Evolutionary conservation across 352 stramenopile species (phyloP).

Genomic region (Phytophthora quininea): DNA sequence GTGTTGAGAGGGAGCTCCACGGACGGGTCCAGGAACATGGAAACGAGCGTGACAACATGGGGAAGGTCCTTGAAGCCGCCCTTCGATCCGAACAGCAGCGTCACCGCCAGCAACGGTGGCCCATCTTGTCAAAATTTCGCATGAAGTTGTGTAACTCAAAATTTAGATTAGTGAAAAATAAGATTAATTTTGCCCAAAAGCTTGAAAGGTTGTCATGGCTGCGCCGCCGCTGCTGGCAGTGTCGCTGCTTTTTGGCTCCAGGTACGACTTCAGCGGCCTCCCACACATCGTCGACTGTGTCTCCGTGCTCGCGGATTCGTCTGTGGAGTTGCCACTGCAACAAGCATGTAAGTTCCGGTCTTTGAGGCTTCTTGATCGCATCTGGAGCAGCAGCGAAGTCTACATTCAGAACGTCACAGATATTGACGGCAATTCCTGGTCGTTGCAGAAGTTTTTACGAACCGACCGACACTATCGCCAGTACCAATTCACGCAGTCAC

Average conservation of each 20-base stretch:
- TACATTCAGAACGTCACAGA: neutral
- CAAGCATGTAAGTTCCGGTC: conserved; percentile 1
- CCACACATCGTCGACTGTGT: neutral
- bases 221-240: neutral
- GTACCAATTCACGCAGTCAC: neutral
- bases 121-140: too few species aligned
- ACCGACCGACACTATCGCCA: conserved; percentile 7
- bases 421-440: neutral
- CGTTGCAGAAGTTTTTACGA: neutral
- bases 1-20: too few species aligned
- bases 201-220: neutral
- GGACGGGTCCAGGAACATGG: neutral
- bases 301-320: neutral
- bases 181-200: too few species aligned
- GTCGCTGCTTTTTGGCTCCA: neutral
- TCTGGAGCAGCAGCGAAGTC: conserved; percentile 9
- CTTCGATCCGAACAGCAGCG: neutral
- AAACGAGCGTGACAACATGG: too few species aligned
- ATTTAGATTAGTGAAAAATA: too few species aligned
- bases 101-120: neutral
- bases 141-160: too few species aligned
- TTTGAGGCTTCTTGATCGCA: conserved; percentile 5
- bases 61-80: too few species aligned
- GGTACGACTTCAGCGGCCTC: neutral
- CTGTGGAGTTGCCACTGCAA: conserved; percentile 1